phyloP scores from a whole-genome alignment of 108 stramenopile genomes.

The Poteriospumella lacustris region DNA sequence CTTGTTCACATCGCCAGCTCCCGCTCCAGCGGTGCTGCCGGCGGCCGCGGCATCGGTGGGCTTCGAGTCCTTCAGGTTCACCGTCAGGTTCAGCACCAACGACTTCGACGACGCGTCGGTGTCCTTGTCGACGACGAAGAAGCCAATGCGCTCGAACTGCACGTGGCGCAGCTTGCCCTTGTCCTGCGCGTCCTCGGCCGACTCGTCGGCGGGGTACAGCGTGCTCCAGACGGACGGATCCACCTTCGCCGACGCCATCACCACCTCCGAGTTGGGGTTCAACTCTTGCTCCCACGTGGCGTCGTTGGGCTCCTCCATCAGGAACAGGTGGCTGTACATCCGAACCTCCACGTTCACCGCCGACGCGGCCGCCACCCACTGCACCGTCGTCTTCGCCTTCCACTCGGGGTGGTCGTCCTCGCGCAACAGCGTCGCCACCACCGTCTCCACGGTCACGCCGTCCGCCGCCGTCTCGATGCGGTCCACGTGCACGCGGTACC shows the following conservation, averaged over 20 bases:
- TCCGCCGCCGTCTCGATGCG: constrained; percentile 28
- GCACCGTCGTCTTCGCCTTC: constrained; percentile 41
- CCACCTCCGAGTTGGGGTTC: constrained; percentile 61
- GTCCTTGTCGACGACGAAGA: constrained; percentile 89
- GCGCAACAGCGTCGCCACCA: not conserved
- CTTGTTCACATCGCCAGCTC: constrained; percentile 22
- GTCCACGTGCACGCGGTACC: constrained; percentile 62
- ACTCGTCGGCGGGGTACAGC: too few relatives aligned
- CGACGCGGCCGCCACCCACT: constrained; percentile 42
- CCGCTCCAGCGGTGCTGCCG: constrained; percentile 10
- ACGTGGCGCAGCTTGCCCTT: not conserved
- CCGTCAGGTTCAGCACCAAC: constrained; percentile 89
- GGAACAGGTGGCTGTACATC: constrained; percentile 87
- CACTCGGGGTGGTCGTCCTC: not conserved
- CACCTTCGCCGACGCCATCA: not conserved
- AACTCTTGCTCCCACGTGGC: constrained; percentile 84
- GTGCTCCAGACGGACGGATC: not conserved
- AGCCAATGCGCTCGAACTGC: constrained; percentile 93
- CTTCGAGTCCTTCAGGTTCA: constrained; percentile 75
- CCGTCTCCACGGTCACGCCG: not conserved
- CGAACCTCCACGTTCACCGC: constrained; percentile 56
- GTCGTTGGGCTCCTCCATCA: constrained; percentile 53
- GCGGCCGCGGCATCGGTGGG: constrained; percentile 33
- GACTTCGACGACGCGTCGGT: constrained; percentile 52
- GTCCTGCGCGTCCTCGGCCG: constrained; percentile 57